A percentile compares a stretch with the other conserved stretches of the same genome.
phyloP scores from a whole-genome alignment of 1,284 basidiomycete species.

The Anthracocystis walkeri region DNA sequence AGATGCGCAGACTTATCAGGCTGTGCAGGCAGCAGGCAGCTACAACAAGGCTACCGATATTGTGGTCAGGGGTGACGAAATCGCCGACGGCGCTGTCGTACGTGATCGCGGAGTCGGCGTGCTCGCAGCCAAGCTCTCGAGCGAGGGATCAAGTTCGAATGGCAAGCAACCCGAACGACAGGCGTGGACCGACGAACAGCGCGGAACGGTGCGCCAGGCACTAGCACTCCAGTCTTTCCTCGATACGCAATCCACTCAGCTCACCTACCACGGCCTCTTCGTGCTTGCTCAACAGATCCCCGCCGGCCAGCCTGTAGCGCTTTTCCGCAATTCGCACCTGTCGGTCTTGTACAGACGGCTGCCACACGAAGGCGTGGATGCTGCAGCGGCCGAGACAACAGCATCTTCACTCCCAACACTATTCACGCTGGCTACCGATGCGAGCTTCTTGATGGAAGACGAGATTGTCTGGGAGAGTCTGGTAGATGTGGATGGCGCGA shows the following conservation, averaged over 20 bases:
- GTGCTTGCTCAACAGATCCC: conserved; percentile 71
- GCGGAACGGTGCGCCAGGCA: conserved; percentile 28
- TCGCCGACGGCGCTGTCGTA: conserved; percentile 74
- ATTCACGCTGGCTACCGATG: conserved; percentile 85
- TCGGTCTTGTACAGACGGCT: conserved; percentile 78
- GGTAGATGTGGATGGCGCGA: conserved; percentile 82
- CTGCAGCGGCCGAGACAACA: neutral
- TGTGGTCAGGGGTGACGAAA: conserved; percentile 81
- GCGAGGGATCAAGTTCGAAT: conserved; percentile 75
- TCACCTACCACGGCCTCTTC: conserved; percentile 82
- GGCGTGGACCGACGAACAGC: conserved; percentile 35
- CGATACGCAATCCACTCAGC: conserved; percentile 79
- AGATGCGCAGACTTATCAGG: conserved; percentile 74
- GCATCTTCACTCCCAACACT: conserved; percentile 69
- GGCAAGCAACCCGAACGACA: conserved; percentile 26
- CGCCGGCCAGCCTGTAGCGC: conserved; percentile 75
- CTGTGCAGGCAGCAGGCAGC: conserved; percentile 72
- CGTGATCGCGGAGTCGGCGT: conserved; percentile 31
- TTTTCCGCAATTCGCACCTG: conserved; percentile 90
- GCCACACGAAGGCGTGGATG: conserved; percentile 37
- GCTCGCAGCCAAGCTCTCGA: conserved; percentile 73
- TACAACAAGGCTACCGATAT: conserved; percentile 76
- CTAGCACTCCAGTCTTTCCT: conserved; percentile 72
- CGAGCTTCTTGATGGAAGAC: conserved; percentile 80
- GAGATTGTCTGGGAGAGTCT: conserved; percentile 87